Base-by-base conservation (phyloP, 371 early-diverging fungal genomes). In the Fennellomyces sp. region DNA sequence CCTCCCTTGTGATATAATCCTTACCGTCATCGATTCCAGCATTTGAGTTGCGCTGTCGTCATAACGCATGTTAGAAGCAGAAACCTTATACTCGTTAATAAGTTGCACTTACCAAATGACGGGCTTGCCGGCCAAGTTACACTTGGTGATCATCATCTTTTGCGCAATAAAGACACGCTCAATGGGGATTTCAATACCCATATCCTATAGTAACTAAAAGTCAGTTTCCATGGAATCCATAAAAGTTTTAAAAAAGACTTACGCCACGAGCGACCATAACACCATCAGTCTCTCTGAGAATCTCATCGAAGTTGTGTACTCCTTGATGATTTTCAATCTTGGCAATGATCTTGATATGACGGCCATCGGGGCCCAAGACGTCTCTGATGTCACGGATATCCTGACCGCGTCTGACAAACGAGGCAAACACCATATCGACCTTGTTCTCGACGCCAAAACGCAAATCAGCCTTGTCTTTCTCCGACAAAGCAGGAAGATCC, bases 231-330 rank as follows among this genome's bases (percentile, higher is more conserved):
- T n/a, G n/a, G n/a, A n/a, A n/a, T n/a, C n/a, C n/a, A 38, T 38
- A 15, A 36, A 15, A 36, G 36, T 36, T 8, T 11, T 29, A 38
- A 17, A 72, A 19, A 15, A 36, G 28, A 56, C 72, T 64, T 75
- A 75, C 76, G 54, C 99, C 99, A 71, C 99, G 91, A 33, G 99
- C 99, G 56, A 99, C 92, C 99, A 99, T 99, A 61, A 99, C 88
- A 61, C 98, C 99, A 81, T 99, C 99, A 10, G 97, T 91, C 49
- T 87, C 97, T 33, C 68, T 77, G 35, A 98, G 78, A 65, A 99
- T 99, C 67, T 95, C 97, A 67, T 96, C 95, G 86, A 99, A 94
- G 84, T 99, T 99, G 63, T 89, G 82, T 25, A 99, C 88, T 45
- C 96, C 99, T 80, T 96, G 92, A 64, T 93, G 89, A 64, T 91